phyloP scores from a whole-genome alignment of 2,329 filamentous ascomycete genomes.

The Lizonia empirigonia region DNA sequence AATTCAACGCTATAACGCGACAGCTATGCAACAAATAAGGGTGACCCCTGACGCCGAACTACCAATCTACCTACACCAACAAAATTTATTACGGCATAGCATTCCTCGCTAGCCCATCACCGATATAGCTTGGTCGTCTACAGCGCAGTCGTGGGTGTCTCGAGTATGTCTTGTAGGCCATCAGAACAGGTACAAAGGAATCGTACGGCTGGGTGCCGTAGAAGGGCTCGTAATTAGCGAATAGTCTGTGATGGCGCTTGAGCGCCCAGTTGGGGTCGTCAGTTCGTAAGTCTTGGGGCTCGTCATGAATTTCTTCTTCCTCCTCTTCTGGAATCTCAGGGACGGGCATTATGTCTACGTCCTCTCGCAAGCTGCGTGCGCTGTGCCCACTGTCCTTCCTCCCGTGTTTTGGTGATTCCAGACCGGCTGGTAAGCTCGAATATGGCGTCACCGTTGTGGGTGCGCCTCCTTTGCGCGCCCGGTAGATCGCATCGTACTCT shows the following conservation, averaged over 20 bases:
- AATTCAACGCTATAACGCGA: conserved; percentile 19
- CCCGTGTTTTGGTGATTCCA: conserved; percentile 28
- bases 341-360: background rate
- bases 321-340: conserved; percentile 24
- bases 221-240: conserved; percentile 22
- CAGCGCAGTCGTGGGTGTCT: conserved; percentile 27
- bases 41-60: conserved; percentile 12
- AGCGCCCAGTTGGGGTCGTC: conserved; percentile 35
- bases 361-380: conserved; percentile 17
- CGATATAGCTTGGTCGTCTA: conserved; percentile 33
- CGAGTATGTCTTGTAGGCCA: conserved; percentile 22
- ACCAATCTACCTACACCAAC: conserved; percentile 8
- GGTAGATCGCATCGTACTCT: conserved; percentile 36
- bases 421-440: conserved; percentile 19
- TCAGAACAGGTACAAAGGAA: conserved; percentile 35
- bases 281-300: conserved; percentile 13
- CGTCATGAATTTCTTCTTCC: conserved; percentile 22
- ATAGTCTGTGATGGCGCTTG: conserved; percentile 26
- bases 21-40: conserved; percentile 17
- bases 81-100: conserved; percentile 20
- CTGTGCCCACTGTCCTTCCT: conserved; percentile 32
- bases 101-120: conserved; percentile 21
- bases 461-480: conserved; percentile 12
- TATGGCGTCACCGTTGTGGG: conserved; percentile 15
- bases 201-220: conserved; percentile 34